phyloP scores from a whole-genome alignment of 2,329 filamentous ascomycete species.

The Coleophoma eucalyptorum region DNA sequence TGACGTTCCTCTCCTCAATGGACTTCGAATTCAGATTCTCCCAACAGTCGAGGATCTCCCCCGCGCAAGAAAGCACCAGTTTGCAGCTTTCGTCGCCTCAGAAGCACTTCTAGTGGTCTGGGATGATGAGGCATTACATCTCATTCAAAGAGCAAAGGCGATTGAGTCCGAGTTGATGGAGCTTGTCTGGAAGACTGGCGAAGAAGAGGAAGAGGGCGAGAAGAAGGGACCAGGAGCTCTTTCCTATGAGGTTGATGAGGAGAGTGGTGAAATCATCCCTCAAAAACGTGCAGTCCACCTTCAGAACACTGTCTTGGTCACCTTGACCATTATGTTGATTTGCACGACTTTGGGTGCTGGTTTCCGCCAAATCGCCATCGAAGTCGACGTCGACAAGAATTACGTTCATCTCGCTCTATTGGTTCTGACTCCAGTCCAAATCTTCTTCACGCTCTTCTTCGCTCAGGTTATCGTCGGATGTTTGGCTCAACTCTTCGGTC shows the following conservation, averaged over 20 bases:
- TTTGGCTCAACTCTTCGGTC: slow-evolving; percentile 71
- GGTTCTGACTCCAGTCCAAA: slow-evolving; percentile 63
- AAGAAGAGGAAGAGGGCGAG: slow-evolving; percentile 46
- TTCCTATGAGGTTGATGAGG: slow-evolving; percentile 63
- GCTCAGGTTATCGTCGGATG: slow-evolving; percentile 74
- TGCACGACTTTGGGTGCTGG: slow-evolving; percentile 65
- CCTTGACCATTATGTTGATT: slow-evolving; percentile 62
- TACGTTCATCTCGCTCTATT: slow-evolving; percentile 63
- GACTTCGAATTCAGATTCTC: slow-evolving; percentile 72
- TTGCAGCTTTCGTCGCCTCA: slow-evolving; percentile 72
- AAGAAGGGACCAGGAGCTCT: slow-evolving; percentile 43
- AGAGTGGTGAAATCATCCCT: slow-evolving; percentile 63
- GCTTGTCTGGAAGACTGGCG: slow-evolving; percentile 65
- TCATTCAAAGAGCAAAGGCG: slow-evolving; percentile 64
- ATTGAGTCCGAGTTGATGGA: slow-evolving; percentile 78
- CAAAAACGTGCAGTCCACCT: slow-evolving; percentile 65
- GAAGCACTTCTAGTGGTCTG: slow-evolving; percentile 73
- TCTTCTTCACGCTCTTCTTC: slow-evolving; percentile 83
- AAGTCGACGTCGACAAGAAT: slow-evolving; percentile 60
- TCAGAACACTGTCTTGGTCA: slow-evolving; percentile 66
- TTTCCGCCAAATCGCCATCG: slow-evolving; percentile 65
- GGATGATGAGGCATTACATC: slow-evolving; percentile 74
- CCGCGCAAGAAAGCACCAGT: slow-evolving; percentile 72
- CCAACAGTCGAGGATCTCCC: slow-evolving; percentile 68
- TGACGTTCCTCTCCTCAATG: slow-evolving; percentile 73